Base-by-base conservation (phyloP, 768 basidiomycete genomes). In the Inosperma sp. region DNA sequence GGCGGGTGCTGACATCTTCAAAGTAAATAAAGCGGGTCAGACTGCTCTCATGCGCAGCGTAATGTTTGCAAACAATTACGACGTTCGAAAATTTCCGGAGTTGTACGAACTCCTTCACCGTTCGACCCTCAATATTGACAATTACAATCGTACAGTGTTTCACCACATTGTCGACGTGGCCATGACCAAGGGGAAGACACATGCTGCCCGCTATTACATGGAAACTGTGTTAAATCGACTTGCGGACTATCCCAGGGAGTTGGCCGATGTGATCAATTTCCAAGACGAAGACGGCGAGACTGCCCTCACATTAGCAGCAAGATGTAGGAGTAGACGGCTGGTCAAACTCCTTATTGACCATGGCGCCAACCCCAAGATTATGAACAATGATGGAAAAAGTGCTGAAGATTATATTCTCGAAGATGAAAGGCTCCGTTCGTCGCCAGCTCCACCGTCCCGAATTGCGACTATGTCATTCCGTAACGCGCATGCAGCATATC, bases 51-150 rank as follows among this genome's bases (percentile, higher is more conserved):
- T 99, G 96, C 90, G 96, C 13, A 87, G 86, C 61, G 96, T 99
- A 60, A 98, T 98, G 95, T 99, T 98, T 67, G 91, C 92, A 43
- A 99, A 99, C 69, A 99, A 98, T 66, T 99, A 99, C 65, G 96
- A 99, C 67, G 88, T 98, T 40, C 89, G 96, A 58, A 99, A 99
- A 68, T 99, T 99, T 61, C 92, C 93, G 2, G 95, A 98, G 66
- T 75, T 99, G 14, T 97, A 96, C 69, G 94, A 98, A 65, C 80
- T 99, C 12, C 70, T 99, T 29, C 96, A 98, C 62, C 87, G 93
- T n/a, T 95, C 94, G 14, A 97, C 95, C 0, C 86, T 98, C 61
- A 97, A 99, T 66, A 98, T 99, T 69, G 96, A 99, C 75, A 89
- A 93, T 65, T 86, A 84, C 63, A 97, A 98, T 64, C 88, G 95